Evolutionary conservation across 768 basidiomycete genomes (phyloP).

Genomic region (Clathrus columnatus): DNA sequence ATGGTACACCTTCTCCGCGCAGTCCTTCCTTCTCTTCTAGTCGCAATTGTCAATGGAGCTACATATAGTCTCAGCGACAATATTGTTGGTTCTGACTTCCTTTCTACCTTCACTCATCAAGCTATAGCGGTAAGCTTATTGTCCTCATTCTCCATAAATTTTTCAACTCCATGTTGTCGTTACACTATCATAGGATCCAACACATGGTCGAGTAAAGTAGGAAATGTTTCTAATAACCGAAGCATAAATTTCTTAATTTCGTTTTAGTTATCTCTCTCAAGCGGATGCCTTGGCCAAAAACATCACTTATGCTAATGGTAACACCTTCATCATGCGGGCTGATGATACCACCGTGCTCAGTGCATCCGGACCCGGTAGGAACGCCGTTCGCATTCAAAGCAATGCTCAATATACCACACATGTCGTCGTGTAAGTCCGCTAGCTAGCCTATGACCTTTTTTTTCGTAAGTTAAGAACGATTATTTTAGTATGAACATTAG

Average conservation of each 20-base stretch:
- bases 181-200: slow-evolving; percentile 1
- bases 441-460: not conserved
- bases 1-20: no score
- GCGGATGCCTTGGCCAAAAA: slow-evolving; percentile 44
- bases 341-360: slow-evolving; percentile 41
- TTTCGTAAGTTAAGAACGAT: slow-evolving; percentile 3
- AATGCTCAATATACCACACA: slow-evolving; percentile 44
- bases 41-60: not conserved
- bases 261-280: slow-evolving; percentile 31
- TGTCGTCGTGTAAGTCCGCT: slow-evolving; percentile 40
- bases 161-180: not conserved
- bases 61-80: not conserved
- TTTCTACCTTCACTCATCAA: not conserved
- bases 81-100: not conserved
- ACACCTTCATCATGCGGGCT: slow-evolving; percentile 47
- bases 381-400: slow-evolving; percentile 48
- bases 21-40: not conserved
- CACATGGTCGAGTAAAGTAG: slow-evolving; percentile 4
- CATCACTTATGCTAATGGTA: slow-evolving; percentile 45
- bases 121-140: slow-evolving; percentile 1
- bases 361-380: slow-evolving; percentile 43
- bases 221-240: not conserved
- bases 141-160: not conserved
- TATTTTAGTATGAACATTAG: slow-evolving; percentile 36
- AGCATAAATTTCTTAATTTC: not conserved